Conservation (phyloP, 2,329 filamentous ascomycete species). For the Fusarium temperatum region DNA sequence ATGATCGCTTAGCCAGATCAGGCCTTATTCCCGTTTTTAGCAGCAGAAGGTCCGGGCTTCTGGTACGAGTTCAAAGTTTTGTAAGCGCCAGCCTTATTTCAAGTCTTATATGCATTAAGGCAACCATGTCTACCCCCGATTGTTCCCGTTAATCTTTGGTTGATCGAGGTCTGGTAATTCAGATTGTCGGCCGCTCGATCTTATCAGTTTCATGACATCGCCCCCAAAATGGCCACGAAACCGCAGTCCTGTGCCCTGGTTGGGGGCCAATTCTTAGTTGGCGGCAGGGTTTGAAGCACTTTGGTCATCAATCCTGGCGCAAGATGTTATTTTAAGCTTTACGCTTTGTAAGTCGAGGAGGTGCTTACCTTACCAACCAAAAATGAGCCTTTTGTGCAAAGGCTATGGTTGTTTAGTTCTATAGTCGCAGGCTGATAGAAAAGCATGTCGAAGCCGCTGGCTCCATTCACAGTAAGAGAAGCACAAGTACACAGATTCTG, state of each 20-base stretch:
- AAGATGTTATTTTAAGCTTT: too few relatives aligned
- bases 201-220: background rate
- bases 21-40: background rate
- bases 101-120: background rate
- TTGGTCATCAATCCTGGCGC: background rate
- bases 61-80: background rate
- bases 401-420: background rate
- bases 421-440: background rate
- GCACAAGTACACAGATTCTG: background rate
- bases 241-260: background rate
- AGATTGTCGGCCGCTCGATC: background rate
- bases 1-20: background rate
- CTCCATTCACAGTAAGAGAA: background rate
- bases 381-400: background rate
- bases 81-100: slow-evolving; percentile 13
- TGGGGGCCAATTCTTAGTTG: background rate
- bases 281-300: background rate
- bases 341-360: accelerated
- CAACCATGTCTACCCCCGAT: background rate
- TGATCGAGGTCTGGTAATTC: background rate
- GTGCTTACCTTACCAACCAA: background rate
- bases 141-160: background rate
- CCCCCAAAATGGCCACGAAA: background rate
- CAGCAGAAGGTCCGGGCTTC: background rate
- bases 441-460: background rate